These are phyloP conservation scores for Raffaelea ambrosiae DNA, from an alignment of 2,329 filamentous ascomycete species.

Conservation along the genomic window DNA sequence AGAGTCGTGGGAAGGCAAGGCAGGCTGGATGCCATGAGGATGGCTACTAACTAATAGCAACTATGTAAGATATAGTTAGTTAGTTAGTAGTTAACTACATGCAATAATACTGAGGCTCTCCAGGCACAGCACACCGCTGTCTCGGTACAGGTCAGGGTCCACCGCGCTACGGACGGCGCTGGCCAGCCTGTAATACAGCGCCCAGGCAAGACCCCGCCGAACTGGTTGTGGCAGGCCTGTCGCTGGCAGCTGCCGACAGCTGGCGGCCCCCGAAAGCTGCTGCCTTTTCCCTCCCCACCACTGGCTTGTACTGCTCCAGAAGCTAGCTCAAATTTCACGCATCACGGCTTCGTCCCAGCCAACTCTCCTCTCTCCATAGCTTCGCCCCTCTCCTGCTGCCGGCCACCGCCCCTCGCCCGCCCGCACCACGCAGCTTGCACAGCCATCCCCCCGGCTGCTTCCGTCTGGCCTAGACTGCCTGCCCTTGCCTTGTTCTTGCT, in stretches of 20 bases:
- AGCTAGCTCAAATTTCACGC: constrained; percentile 8
- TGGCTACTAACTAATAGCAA: too few species aligned
- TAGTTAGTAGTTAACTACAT: too few species aligned
- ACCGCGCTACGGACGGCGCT: too few species aligned
- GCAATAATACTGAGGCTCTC: too few species aligned
- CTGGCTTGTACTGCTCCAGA: too few species aligned
- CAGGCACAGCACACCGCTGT: too few species aligned
- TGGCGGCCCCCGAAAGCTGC: neutral
- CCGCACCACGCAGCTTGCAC: neutral
- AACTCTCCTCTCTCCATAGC: neutral
- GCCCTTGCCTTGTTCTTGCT: neutral
- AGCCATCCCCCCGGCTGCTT: neutral
- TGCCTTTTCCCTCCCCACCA: neutral
- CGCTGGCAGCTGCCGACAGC: neutral
- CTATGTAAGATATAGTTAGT: too few species aligned
- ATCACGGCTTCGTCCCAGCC: constrained; percentile 1
- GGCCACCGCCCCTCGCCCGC: neutral
- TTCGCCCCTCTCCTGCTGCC: neutral
- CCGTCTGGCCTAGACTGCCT: neutral
- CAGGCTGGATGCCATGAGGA: too few species aligned
- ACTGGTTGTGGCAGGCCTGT: neutral
- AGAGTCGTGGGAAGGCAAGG: too few species aligned
- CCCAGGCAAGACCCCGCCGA: too few species aligned
- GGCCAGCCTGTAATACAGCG: too few species aligned
- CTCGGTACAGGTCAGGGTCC: too few species aligned